phyloP scores from a whole-genome alignment of 2,329 filamentous ascomycete species.

The Botrytis fabae region DNA sequence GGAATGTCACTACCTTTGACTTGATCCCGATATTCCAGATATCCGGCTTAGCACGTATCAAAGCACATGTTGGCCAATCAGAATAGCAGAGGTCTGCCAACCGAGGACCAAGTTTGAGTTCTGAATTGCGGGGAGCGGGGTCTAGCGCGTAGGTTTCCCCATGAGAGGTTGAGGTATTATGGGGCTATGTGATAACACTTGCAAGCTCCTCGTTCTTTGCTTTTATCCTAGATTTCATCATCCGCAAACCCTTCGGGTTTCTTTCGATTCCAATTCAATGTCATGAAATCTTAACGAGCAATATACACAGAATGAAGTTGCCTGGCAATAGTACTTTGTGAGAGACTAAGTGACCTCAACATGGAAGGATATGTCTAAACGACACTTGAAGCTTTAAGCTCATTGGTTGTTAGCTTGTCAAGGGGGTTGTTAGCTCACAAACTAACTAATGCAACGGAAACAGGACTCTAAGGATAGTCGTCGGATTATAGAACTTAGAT shows the following conservation, averaged over 20 bases:
- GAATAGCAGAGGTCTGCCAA: neutral
- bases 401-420: neutral
- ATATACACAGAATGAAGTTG: neutral
- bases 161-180: neutral
- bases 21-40: neutral
- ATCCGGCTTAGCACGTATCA: conserved; percentile 5
- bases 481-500: neutral
- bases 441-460: neutral
- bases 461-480: neutral
- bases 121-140: conserved; percentile 11
- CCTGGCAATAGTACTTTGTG: neutral
- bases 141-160: neutral
- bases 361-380: neutral
- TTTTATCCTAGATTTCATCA: neutral
- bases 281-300: neutral
- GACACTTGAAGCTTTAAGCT: neutral
- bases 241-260: neutral
- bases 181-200: neutral
- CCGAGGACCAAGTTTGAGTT: neutral
- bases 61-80: neutral
- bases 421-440: neutral
- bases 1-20: neutral
- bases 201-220: neutral
- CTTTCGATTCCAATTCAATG: neutral
- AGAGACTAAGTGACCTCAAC: neutral